Conservation (phyloP, 345 rosid species). For the Jatropha curcas region DNA sequence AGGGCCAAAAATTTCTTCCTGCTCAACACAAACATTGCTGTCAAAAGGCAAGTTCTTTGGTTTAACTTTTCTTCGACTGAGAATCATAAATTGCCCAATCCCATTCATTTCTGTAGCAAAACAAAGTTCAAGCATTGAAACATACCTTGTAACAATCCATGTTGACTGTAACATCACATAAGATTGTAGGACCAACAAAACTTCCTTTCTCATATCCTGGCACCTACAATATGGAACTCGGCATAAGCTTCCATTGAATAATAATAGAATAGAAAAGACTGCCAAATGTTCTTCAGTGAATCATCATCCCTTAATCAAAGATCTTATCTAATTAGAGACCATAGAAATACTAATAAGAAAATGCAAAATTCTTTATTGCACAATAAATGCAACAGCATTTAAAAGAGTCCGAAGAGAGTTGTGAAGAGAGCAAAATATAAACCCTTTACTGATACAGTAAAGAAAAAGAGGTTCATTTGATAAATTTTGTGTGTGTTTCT, state of each 20-base stretch:
- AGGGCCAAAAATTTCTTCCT: constrained; percentile 53
- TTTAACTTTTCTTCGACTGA: constrained; percentile 32
- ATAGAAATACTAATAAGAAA: neutral
- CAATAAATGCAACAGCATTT: neutral
- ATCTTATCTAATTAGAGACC: neutral
- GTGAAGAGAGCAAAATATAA: neutral
- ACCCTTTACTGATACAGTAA: neutral
- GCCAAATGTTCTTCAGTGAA: neutral
- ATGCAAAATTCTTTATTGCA: neutral
- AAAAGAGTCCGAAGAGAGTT: neutral
- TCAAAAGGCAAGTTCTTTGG: constrained; percentile 32
- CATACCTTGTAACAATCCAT: constrained; percentile 48
- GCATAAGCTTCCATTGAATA: neutral
- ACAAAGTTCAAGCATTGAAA: constrained; percentile 6
- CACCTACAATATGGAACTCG: constrained; percentile 28
- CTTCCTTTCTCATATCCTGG: constrained; percentile 47
- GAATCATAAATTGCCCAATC: constrained; percentile 24
- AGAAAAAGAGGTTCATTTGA: no score
- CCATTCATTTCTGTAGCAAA: constrained; percentile 15
- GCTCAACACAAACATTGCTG: constrained; percentile 38
- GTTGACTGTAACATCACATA: constrained; percentile 35
- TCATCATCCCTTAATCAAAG: neutral
- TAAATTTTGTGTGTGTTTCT: neutral
- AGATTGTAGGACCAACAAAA: constrained; percentile 46
- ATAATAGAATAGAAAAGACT: constrained; percentile 8